These are phyloP conservation scores for Cystobasidiaceae sp. DNA, from an alignment of 1,284 basidiomycete genomes.

Conservation along the genomic window DNA sequence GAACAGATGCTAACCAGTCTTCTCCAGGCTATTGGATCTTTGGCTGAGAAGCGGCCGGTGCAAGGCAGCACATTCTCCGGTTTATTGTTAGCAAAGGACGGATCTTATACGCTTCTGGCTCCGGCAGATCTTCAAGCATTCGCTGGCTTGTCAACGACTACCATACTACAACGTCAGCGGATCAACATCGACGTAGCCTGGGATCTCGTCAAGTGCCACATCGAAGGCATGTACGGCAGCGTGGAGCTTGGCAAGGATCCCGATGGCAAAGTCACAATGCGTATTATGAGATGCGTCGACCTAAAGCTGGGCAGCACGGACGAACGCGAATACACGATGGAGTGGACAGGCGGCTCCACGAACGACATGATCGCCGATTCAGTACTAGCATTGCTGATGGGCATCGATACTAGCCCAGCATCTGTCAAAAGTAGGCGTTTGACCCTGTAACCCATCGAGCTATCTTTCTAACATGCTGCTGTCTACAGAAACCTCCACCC, in stretches of 20 bases:
- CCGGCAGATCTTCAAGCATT: constrained; percentile 91
- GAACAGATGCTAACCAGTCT: neutral
- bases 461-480: neutral
- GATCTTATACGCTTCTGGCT: constrained; percentile 93
- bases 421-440: constrained; percentile 77
- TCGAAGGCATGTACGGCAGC: constrained; percentile 94
- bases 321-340: constrained; percentile 74
- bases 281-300: constrained; percentile 87
- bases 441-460: neutral
- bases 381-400: constrained; percentile 79
- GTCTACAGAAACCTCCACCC: constrained; percentile 47
- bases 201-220: constrained; percentile 88
- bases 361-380: constrained; percentile 99
- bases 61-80: constrained; percentile 71
- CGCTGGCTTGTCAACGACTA: constrained; percentile 86
- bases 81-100: constrained; percentile 88
- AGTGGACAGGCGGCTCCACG: constrained; percentile 91
- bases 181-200: constrained; percentile 80
- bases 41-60: constrained; percentile 70
- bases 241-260: constrained; percentile 80
- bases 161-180: constrained; percentile 83
- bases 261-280: constrained; percentile 68
- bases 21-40: constrained; percentile 78
- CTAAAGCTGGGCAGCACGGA: constrained; percentile 63
- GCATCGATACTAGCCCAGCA: constrained; percentile 89